Percentiles rank a stretch among this genome's conserved stretches.
phyloP scores from a whole-genome alignment of 106 monocot genomes.

The Dioscorea dumetorum region DNA sequence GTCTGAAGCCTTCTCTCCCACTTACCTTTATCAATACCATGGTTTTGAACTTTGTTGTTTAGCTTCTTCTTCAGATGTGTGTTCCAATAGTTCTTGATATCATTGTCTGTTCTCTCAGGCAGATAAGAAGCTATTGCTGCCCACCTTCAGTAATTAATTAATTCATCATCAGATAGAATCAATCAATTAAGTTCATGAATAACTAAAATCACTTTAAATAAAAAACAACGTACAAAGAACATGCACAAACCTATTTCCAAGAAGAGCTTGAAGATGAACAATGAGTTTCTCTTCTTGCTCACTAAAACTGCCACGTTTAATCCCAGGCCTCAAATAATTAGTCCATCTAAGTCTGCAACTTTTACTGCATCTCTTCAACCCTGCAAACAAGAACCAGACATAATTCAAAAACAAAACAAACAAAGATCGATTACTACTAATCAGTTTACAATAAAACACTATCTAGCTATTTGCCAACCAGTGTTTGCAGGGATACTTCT shows the following conservation, averaged over 20 bases:
- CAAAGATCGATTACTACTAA: no score
- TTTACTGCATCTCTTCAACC: conserved; percentile 36
- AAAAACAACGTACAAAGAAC: no score
- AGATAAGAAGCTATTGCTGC: conserved; percentile 45
- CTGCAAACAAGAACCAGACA: conserved; percentile 2
- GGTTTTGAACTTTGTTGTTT: not conserved
- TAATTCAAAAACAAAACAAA: no score
- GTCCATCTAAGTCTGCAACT: conserved; percentile 49
- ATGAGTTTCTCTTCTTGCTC: conserved; percentile 36
- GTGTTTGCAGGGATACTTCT: conserved; percentile 24
- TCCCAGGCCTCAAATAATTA: conserved; percentile 39
- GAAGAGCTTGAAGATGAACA: conserved; percentile 36
- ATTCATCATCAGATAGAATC: no score
- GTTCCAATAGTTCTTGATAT: conserved; percentile 50
- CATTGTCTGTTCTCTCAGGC: conserved; percentile 41
- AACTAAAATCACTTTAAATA: no score
- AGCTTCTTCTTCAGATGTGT: conserved; percentile 46
- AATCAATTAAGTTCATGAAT: no score
- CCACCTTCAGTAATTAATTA: conserved; percentile 17
- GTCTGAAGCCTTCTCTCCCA: conserved; percentile 49
- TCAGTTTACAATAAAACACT: no score
- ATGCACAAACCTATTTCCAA: conserved; percentile 27
- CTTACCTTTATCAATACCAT: conserved; percentile 10
- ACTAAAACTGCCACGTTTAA: conserved; percentile 34
- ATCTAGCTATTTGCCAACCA: conserved; percentile 4